Evolutionary conservation across 768 basidiomycete species (phyloP).

Genomic region (Serendipita vermifera): DNA sequence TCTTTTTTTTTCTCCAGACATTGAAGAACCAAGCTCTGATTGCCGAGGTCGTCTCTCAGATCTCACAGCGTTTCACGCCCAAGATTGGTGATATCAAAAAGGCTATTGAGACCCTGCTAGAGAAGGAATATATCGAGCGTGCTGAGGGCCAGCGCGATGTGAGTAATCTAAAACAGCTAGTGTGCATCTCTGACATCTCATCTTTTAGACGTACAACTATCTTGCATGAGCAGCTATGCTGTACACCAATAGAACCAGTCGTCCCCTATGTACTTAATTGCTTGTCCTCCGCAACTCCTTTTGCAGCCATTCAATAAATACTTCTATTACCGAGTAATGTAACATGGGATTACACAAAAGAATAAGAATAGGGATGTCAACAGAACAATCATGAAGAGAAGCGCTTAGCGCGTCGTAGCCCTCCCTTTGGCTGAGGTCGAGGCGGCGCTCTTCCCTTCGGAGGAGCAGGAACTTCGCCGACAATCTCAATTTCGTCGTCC

Average conservation of each 20-base stretch:
- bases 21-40: slow-evolving; percentile 89
- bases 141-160: slow-evolving; percentile 74
- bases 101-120: slow-evolving; percentile 84
- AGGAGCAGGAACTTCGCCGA: background rate
- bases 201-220: slow-evolving; percentile 4
- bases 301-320: no score
- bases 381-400: background rate
- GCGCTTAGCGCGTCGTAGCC: no score
- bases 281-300: no score
- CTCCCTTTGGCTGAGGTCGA: no score
- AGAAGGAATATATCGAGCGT: slow-evolving; percentile 96
- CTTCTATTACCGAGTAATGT: background rate
- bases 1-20: slow-evolving; percentile 27
- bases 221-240: background rate
- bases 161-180: background rate
- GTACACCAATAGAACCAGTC: background rate
- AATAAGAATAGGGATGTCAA: background rate
- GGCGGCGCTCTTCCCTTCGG: background rate
- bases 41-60: slow-evolving; percentile 81
- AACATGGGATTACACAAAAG: no score
- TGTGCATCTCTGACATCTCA: background rate
- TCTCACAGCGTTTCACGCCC: slow-evolving; percentile 76
- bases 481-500: background rate
- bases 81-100: slow-evolving; percentile 97
- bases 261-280: no score